phyloP scores from a whole-genome alignment of 2,329 filamentous ascomycete species.

The Aspergillus udagawae region DNA sequence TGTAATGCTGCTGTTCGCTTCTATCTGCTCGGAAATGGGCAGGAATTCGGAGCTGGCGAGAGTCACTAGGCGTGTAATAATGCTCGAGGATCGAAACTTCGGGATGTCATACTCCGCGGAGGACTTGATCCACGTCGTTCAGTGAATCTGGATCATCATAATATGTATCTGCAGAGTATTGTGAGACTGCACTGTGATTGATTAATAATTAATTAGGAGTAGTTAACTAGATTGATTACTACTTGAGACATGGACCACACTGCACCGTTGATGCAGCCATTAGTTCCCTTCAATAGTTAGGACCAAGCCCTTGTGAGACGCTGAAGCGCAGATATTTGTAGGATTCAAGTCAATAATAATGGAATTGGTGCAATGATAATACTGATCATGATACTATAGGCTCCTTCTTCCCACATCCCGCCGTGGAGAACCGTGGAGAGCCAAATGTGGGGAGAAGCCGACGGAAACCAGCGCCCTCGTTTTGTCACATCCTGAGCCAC shows the following conservation, averaged over 20 bases:
- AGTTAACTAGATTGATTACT: not conserved
- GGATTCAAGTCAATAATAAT: not conserved
- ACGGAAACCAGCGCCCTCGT: not conserved
- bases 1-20: too few species aligned
- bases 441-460: slow-evolving; percentile 2
- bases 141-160: not conserved
- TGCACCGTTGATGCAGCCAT: not conserved
- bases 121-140: not conserved
- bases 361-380: not conserved
- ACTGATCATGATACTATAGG: not conserved
- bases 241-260: not conserved
- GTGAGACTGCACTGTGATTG: not conserved
- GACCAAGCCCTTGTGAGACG: not conserved
- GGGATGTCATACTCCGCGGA: not conserved
- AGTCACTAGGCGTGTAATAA: not conserved
- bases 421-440: not conserved
- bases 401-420: not conserved
- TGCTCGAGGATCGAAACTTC: not conserved
- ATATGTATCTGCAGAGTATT: not conserved
- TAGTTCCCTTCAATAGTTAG: not conserved
- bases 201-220: not conserved
- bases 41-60: not conserved
- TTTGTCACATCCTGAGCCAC: slow-evolving; percentile 3
- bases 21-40: not conserved
- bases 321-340: not conserved